These are phyloP conservation scores for Hylodesmum podocarpum DNA, from an alignment of 306 rosid genomes.

Conservation along the genomic window DNA sequence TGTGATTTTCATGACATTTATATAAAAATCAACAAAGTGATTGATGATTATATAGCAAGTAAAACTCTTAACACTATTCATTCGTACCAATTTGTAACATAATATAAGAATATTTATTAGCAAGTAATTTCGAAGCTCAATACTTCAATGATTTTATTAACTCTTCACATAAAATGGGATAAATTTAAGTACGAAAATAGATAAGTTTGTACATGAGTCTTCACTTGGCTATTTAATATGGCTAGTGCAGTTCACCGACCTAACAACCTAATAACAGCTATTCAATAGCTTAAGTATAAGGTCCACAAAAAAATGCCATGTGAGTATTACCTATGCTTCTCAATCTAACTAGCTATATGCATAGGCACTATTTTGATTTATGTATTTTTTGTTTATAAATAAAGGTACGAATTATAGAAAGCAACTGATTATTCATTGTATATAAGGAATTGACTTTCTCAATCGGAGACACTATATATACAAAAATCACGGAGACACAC, in stretches of 20 bases:
- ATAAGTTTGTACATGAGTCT: neutral
- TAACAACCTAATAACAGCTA: neutral
- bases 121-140: neutral
- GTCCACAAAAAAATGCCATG: neutral
- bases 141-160: neutral
- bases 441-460: constrained; percentile 37
- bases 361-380: neutral
- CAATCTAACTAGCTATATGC: neutral
- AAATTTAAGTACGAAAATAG: neutral
- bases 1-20: too few relatives aligned
- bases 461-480: neutral
- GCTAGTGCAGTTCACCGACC: neutral
- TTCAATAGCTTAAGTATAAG: neutral
- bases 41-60: too few relatives aligned
- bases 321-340: neutral
- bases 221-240: neutral
- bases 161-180: neutral
- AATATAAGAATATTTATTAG: neutral
- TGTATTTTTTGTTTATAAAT: neutral
- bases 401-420: constrained; percentile 14
- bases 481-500: constrained; percentile 36
- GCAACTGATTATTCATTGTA: constrained; percentile 38
- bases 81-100: neutral
- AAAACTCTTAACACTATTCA: too few relatives aligned
- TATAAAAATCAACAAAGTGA: too few relatives aligned